These are phyloP conservation scores for Centrapalus pauciflorus DNA, from an alignment of 129 eudicot genomes.

Conservation along the genomic window DNA sequence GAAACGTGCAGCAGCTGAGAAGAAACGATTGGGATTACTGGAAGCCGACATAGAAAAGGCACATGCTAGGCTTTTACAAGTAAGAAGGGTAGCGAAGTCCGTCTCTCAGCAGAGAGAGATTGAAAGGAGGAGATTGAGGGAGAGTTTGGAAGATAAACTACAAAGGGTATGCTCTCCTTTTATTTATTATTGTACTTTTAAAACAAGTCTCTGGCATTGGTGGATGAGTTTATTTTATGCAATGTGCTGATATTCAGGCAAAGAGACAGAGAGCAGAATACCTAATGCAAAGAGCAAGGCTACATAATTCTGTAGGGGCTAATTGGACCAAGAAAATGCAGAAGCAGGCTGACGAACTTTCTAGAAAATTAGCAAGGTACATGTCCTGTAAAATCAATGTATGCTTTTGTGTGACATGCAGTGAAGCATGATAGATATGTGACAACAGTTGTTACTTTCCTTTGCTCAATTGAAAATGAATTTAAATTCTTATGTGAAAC, in stretches of 20 bases:
- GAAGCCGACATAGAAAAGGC: constrained; percentile 89
- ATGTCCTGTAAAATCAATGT: not conserved
- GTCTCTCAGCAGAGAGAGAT: constrained; percentile 72
- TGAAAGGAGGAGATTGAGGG: constrained; percentile 77
- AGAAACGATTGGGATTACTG: constrained; percentile 69
- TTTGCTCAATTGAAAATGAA: too few species aligned
- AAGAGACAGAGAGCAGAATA: constrained; percentile 84
- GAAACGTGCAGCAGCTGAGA: constrained; percentile 95
- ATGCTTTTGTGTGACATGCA: constrained; percentile 4
- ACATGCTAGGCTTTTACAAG: constrained; percentile 68
- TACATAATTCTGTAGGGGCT: constrained; percentile 29
- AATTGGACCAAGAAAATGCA: constrained; percentile 54
- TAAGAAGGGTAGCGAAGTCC: constrained; percentile 62
- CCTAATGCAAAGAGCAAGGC: constrained; percentile 68
- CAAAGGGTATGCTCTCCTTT: constrained; percentile 59
- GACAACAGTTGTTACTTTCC: too few species aligned
- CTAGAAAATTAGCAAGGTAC: constrained; percentile 78
- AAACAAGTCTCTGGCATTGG: not conserved
- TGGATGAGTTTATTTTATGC: constrained; percentile 1
- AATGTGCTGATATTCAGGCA: constrained; percentile 45
- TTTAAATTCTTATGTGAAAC: not conserved
- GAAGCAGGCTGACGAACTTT: constrained; percentile 62
- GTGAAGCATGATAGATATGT: not conserved
- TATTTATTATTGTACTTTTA: not conserved
- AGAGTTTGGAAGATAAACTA: constrained; percentile 64